A percentile compares a stretch with the other conserved stretches of the same genome.
Conservation (phyloP, 495 filamentous ascomycete species). For the Gamarada debralockiae region DNA sequence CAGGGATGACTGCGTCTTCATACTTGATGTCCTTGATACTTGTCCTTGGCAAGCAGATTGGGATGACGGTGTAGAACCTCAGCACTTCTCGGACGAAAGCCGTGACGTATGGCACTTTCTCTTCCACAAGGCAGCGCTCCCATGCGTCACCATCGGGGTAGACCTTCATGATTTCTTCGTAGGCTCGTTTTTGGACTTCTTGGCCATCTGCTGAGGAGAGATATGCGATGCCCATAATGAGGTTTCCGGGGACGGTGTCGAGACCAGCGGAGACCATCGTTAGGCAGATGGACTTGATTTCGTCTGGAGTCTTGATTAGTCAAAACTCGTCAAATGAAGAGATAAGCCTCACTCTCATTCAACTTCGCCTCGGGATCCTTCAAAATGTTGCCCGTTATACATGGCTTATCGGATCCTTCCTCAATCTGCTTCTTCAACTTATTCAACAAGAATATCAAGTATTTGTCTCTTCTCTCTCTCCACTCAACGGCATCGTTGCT, state of each 20-base stretch:
- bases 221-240: slow-evolving; percentile 71
- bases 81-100: slow-evolving; percentile 67
- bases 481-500: slow-evolving; percentile 47
- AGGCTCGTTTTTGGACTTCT: slow-evolving; percentile 58
- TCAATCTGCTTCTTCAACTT: slow-evolving; percentile 57
- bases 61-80: slow-evolving; percentile 71
- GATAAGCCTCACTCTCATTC: slow-evolving; percentile 48
- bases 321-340: neutral
- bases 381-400: slow-evolving; percentile 65
- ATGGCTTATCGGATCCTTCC: slow-evolving; percentile 62
- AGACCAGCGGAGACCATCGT: slow-evolving; percentile 72
- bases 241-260: slow-evolving; percentile 65
- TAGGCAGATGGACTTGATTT: slow-evolving; percentile 69
- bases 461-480: slow-evolving; percentile 50
- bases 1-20: slow-evolving; percentile 54
- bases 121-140: slow-evolving; percentile 60
- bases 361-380: slow-evolving; percentile 61
- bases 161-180: slow-evolving; percentile 58
- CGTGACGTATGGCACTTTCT: slow-evolving; percentile 67
- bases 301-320: slow-evolving; percentile 37
- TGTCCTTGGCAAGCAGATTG: slow-evolving; percentile 63
- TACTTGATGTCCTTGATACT: slow-evolving; percentile 62
- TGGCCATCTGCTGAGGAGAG: slow-evolving; percentile 59
- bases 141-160: slow-evolving; percentile 65
- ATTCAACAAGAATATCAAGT: slow-evolving; percentile 53